Percentiles rank a stretch among this genome's conserved stretches.
Conservation (phyloP, 2,329 filamentous ascomycete genomes). For the Calonectria pteridis region DNA sequence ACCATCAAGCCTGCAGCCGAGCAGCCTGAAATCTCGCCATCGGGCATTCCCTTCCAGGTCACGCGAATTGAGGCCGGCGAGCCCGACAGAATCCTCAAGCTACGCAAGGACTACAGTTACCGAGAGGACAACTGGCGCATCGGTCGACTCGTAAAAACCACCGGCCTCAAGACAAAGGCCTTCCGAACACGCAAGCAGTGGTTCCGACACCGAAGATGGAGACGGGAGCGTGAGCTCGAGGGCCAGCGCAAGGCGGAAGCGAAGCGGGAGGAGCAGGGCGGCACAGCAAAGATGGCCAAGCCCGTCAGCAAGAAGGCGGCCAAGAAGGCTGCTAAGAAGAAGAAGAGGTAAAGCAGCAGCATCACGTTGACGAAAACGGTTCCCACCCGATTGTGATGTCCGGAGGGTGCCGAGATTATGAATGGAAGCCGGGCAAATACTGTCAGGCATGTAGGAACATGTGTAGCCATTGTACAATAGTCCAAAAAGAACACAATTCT, state of each 20-base stretch:
- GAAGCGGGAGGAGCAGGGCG: slow-evolving; percentile 50
- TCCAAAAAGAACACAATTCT: slow-evolving; percentile 29
- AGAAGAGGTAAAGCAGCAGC: slow-evolving; percentile 48
- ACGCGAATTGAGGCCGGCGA: slow-evolving; percentile 56
- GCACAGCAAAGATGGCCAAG: slow-evolving; percentile 47
- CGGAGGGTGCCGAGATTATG: background rate
- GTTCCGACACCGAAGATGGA: slow-evolving; percentile 59
- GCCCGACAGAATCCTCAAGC: slow-evolving; percentile 61
- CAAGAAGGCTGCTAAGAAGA: slow-evolving; percentile 54
- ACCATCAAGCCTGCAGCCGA: slow-evolving; percentile 56
- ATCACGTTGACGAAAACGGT: background rate
- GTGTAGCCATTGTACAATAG: slow-evolving; percentile 42
- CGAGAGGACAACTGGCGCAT: slow-evolving; percentile 72
- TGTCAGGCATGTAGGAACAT: slow-evolving; percentile 42
- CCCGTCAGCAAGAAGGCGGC: slow-evolving; percentile 53
- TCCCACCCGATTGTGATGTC: slow-evolving; percentile 1
- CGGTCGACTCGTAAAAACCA: slow-evolving; percentile 65
- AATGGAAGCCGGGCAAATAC: background rate
- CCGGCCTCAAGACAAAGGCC: slow-evolving; percentile 62
- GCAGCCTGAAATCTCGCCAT: slow-evolving; percentile 59
- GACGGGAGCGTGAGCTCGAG: slow-evolving; percentile 56
- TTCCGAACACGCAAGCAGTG: slow-evolving; percentile 64
- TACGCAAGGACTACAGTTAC: slow-evolving; percentile 69
- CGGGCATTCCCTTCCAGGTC: slow-evolving; percentile 63
- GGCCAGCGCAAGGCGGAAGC: slow-evolving; percentile 55